A percentile compares a stretch with the other conserved stretches of the same genome.
Evolutionary conservation across 2,329 filamentous ascomycete species (phyloP).

Genomic region (Nothopassalora personata): DNA sequence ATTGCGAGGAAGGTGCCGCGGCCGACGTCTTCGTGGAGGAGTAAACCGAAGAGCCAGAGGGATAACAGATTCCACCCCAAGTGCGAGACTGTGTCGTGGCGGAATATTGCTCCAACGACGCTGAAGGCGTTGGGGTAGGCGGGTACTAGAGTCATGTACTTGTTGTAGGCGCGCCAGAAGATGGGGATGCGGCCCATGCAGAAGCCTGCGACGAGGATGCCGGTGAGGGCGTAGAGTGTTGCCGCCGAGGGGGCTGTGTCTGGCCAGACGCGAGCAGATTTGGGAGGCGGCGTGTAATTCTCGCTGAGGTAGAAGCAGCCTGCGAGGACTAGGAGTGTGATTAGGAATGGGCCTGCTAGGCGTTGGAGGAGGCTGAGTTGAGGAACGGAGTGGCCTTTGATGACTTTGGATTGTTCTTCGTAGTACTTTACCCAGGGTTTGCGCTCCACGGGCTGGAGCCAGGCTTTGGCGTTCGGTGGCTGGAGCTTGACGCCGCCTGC

Average conservation of each 20-base stretch:
- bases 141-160: constrained; percentile 60
- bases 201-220: constrained; percentile 54
- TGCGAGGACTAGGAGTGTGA: constrained; percentile 34
- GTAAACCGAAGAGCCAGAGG: constrained; percentile 61
- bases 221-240: constrained; percentile 59
- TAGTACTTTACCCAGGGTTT: constrained; percentile 35
- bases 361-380: constrained; percentile 35
- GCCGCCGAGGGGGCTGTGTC: constrained; percentile 58
- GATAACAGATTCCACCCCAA: constrained; percentile 59
- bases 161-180: constrained; percentile 62
- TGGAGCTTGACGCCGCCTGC: constrained; percentile 19
- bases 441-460: constrained; percentile 28
- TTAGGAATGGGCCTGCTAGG: constrained; percentile 42
- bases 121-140: constrained; percentile 59
- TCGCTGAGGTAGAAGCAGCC: constrained; percentile 43
- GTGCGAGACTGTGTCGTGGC: constrained; percentile 60
- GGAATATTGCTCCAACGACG: constrained; percentile 62
- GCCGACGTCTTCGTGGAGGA: constrained; percentile 65
- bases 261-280: constrained; percentile 52
- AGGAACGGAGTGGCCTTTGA: constrained; percentile 31
- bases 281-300: constrained; percentile 47
- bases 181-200: constrained; percentile 59
- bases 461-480: constrained; percentile 20
- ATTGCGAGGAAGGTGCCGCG: constrained; percentile 64
- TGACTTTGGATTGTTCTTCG: constrained; percentile 32